Conservation (phyloP, 768 basidiomycete species). For the Boletus fagicola region DNA sequence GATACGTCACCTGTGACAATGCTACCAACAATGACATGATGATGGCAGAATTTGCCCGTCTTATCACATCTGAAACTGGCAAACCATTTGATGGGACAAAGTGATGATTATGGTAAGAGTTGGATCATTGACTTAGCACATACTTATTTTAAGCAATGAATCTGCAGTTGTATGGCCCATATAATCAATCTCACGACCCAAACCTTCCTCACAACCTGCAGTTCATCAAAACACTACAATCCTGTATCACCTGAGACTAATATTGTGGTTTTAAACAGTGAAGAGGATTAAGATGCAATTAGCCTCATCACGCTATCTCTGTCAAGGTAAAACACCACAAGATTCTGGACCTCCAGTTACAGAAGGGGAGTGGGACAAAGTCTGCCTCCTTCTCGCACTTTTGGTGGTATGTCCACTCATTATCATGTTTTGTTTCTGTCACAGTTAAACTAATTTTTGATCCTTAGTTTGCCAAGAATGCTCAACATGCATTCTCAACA, state of each 20-base stretch:
- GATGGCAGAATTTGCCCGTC: background rate
- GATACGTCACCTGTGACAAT: too few species aligned
- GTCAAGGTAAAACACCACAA: background rate
- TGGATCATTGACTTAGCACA: background rate
- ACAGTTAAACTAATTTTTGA: background rate
- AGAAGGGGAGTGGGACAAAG: background rate
- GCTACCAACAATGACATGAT: too few species aligned
- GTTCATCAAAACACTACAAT: constrained; percentile 2
- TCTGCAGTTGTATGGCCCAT: background rate
- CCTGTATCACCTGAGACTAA: background rate
- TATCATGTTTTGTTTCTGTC: background rate
- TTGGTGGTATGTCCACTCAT: background rate
- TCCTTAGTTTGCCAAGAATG: background rate
- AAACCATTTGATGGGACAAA: background rate
- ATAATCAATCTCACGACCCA: background rate
- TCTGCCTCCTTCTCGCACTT: background rate
- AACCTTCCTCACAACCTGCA: background rate
- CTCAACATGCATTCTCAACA: background rate
- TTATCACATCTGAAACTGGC: constrained; percentile 15
- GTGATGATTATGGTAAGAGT: background rate
- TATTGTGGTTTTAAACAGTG: background rate
- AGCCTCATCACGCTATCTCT: constrained; percentile 2
- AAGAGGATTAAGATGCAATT: background rate
- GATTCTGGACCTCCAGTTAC: background rate
- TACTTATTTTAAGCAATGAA: background rate